Evolutionary conservation across 2,329 filamentous ascomycete genomes (phyloP), one percentile per base, ranked within the genome.

Genomic region (Colletotrichum viniferum): DNA sequence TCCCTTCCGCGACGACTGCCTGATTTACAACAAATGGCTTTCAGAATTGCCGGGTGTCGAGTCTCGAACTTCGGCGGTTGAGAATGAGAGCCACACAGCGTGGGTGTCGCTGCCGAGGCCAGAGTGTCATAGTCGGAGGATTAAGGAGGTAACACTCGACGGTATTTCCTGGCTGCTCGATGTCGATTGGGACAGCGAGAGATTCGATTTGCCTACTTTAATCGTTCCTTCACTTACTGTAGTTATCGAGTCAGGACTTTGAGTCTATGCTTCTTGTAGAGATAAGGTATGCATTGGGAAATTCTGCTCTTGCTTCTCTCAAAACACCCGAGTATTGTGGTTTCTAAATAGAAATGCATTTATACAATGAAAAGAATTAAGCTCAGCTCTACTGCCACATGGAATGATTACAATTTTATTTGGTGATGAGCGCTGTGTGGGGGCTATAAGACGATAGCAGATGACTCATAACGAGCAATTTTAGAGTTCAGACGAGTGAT

Each of bases 301-400:
- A 14, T 2, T 5, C 13, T 14, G 13, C 34, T 14, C 2, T n/a
- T n/a, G n/a, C 38, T 43, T 43, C 16, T 43, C 18, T 18, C 8
- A 3, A n/a, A n/a, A n/a, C 18, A n/a, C 18, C 38, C 8, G 1
- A 43, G 2, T 4, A 10, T 48, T 12, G 38, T 28, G 26, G 26
- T 28, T 28, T 28, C 26, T 28, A 5, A 28, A 28, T 7, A 28
- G 26, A 5, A 28, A 28, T 28, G 26, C 26, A 28, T 28, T 28
- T 2, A 28, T 28, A 6, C 5, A 28, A 28, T 28, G 26, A 26
- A 10, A 3, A 5, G 9, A n/a, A 48, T 12, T 5, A 48, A 43
- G 8, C 38, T 43, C 4, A 1, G 2, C 16, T 43, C 7, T n/a
- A 3, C 18, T 3, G 38, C 8, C 0, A 3, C 8, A 18, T 5